phyloP scores from a whole-genome alignment of 306 rosid species.

The Medicago ruthenica region DNA sequence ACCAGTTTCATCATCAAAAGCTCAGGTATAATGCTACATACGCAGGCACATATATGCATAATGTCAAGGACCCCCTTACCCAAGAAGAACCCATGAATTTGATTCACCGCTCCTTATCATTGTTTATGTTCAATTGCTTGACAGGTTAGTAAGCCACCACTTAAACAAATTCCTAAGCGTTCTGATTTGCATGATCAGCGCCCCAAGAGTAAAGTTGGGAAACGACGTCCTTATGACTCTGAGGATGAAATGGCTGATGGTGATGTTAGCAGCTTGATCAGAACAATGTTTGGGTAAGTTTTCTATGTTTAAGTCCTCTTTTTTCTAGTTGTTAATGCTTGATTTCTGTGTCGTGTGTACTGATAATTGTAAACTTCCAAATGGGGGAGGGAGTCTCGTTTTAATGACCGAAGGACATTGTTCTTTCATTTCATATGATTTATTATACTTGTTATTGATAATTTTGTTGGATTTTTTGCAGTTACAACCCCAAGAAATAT shows the following conservation, averaged over 20 bases:
- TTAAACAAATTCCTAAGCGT: conserved; percentile 50
- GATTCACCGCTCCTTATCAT: conserved; percentile 6
- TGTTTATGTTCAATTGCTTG: conserved; percentile 31
- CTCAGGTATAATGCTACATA: conserved; percentile 57
- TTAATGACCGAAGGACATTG: background rate
- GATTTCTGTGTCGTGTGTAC: conserved; percentile 6
- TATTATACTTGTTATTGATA: conserved; percentile 12
- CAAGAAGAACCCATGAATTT: background rate
- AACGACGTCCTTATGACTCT: conserved; percentile 50
- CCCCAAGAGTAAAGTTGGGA: conserved; percentile 66
- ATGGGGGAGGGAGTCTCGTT: background rate
- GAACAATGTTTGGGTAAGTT: conserved; percentile 71
- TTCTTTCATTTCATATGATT: background rate
- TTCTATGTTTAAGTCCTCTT: background rate
- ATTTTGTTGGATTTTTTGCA: conserved; percentile 44
- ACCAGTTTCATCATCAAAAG: conserved; percentile 55
- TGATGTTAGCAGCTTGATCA: conserved; percentile 56
- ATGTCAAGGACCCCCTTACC: background rate
- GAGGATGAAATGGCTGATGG: conserved; percentile 46
- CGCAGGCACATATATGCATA: background rate
- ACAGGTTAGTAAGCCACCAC: conserved; percentile 70
- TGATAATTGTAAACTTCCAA: conserved; percentile 2
- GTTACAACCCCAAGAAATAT: conserved; percentile 66
- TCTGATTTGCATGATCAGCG: conserved; percentile 50
- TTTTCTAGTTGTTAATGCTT: background rate